Evolutionary conservation across 1,284 basidiomycete genomes (phyloP).

Genomic region (Ganoderma resinaceum): DNA sequence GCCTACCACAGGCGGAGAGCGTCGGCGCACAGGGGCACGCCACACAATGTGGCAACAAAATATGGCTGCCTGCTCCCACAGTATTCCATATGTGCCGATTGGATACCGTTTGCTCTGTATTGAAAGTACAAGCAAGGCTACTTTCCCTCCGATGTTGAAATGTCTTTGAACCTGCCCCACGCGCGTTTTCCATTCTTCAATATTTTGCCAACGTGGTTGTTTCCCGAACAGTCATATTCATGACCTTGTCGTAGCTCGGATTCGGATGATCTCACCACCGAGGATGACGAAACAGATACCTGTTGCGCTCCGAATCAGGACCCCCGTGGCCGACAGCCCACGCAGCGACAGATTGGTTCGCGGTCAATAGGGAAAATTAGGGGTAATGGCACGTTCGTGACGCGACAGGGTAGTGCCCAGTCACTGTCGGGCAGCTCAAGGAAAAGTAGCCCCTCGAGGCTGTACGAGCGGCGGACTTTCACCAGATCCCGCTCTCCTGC

Average conservation of each 20-base stretch:
- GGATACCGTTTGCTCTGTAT: not conserved
- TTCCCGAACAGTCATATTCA: not conserved
- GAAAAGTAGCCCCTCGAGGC: constrained; percentile 32
- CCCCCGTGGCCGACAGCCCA: constrained; percentile 48
- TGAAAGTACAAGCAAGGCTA: not conserved
- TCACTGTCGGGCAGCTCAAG: constrained; percentile 35
- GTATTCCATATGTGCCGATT: not conserved
- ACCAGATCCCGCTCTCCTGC: constrained; percentile 67
- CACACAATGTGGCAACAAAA: not conserved
- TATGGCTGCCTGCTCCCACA: not conserved
- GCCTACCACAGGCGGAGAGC: not conserved
- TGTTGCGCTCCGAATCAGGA: constrained; percentile 39
- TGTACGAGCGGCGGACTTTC: constrained; percentile 45
- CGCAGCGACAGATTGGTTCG: constrained; percentile 34
- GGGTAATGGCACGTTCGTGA: constrained; percentile 20
- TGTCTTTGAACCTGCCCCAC: not conserved
- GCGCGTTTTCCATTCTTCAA: not conserved
- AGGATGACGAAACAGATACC: constrained; percentile 53
- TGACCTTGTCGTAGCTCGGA: constrained; percentile 48
- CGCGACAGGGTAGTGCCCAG: constrained; percentile 26
- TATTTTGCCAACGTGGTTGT: not conserved
- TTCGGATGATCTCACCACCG: constrained; percentile 48
- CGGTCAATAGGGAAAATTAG: constrained; percentile 17
- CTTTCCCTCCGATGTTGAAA: not conserved
- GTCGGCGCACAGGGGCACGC: not conserved